Percentiles rank a stretch among this genome's conserved stretches.
These are phyloP conservation scores for Solanum piurae DNA, from an alignment of 257 asterid genomes.

Conservation along the genomic window DNA sequence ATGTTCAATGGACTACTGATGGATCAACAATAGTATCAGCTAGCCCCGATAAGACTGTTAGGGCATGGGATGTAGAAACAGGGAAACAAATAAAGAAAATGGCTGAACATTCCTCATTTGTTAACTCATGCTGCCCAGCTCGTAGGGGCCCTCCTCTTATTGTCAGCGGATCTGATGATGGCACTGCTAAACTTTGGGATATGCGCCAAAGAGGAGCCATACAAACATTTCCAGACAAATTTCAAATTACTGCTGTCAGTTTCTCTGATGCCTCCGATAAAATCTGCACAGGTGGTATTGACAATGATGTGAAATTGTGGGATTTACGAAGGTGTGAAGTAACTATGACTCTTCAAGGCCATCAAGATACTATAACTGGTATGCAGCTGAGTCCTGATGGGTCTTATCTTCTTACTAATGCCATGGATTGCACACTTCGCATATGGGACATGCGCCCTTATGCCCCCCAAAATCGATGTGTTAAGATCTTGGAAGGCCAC, in stretches of 20 bases:
- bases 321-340: slow-evolving; percentile 84
- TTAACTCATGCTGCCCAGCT: slow-evolving; percentile 87
- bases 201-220: slow-evolving; percentile 96
- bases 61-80: slow-evolving; percentile 96
- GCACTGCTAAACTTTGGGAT: slow-evolving; percentile 98
- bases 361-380: slow-evolving; percentile 84
- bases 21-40: slow-evolving; percentile 83
- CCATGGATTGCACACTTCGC: slow-evolving; percentile 87
- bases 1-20: slow-evolving; percentile 88
- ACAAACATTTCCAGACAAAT: slow-evolving; percentile 92
- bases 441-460: slow-evolving; percentile 99
- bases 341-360: slow-evolving; percentile 94
- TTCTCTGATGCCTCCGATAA: slow-evolving; percentile 96
- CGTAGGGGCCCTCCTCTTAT: slow-evolving; percentile 95
- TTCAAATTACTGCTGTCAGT: slow-evolving; percentile 93
- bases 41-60: slow-evolving; percentile 83
- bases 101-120: slow-evolving; percentile 83
- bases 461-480: slow-evolving; percentile 94
- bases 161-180: slow-evolving; percentile 97
- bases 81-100: slow-evolving; percentile 94
- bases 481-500: slow-evolving; percentile 90
- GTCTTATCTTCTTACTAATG: slow-evolving; percentile 86
- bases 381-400: slow-evolving; percentile 99
- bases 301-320: slow-evolving; percentile 92
- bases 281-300: slow-evolving; percentile 88